Conservation (phyloP, 371 early-diverging fungal species). For the Lichtheimia ornata region DNA sequence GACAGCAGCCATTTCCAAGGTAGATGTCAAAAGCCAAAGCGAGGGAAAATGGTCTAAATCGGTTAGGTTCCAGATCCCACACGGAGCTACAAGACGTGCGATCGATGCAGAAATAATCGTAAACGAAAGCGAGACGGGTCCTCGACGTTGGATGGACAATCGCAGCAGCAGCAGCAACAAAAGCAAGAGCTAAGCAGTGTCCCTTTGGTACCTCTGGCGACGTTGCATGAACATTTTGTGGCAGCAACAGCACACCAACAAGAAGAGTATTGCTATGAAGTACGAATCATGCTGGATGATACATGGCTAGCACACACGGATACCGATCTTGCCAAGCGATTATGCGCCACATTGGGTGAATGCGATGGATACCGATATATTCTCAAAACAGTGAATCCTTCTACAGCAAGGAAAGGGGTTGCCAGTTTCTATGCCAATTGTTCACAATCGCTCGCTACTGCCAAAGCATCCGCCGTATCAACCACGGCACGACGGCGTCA, state of each 20-base stretch:
- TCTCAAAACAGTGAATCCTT: constrained; percentile 12
- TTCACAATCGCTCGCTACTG: constrained; percentile 6
- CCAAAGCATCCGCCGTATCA: neutral
- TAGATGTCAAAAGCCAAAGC: neutral
- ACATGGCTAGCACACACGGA: neutral
- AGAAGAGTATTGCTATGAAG: constrained; percentile 8
- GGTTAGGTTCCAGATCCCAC: constrained; percentile 2
- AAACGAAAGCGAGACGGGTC: constrained; percentile 5
- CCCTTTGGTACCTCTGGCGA: constrained; percentile 1
- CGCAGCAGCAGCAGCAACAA: neutral
- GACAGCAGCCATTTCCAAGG: constrained; percentile 9
- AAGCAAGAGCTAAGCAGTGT: neutral
- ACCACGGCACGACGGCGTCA: neutral
- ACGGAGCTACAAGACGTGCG: constrained; percentile 12
- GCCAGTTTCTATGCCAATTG: constrained; percentile 14
- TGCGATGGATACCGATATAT: constrained; percentile 10
- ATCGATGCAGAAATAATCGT: constrained; percentile 6
- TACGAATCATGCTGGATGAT: constrained; percentile 1
- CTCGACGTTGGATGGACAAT: constrained; percentile 1
- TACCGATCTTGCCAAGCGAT: constrained; percentile 8
- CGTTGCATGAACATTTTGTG: constrained; percentile 3
- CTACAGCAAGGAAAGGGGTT: constrained; percentile 7
- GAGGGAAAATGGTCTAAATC: neutral
- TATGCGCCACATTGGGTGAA: constrained; percentile 8
- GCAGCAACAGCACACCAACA: constrained; percentile 3